phyloP scores from a whole-genome alignment of 2,329 filamentous ascomycete genomes.

The Aspergillus chevalieri region DNA sequence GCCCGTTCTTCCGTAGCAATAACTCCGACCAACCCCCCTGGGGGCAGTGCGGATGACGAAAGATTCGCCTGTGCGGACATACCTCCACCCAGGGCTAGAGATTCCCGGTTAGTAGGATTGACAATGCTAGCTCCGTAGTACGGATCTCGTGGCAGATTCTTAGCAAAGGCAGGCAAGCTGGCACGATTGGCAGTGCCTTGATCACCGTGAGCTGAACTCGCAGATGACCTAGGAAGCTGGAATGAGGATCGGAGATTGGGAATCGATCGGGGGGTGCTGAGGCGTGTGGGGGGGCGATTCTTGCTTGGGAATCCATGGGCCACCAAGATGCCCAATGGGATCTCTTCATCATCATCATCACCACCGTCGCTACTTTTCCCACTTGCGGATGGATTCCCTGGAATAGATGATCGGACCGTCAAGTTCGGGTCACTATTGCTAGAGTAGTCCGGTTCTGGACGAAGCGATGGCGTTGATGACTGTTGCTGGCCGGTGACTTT shows the following conservation, averaged over 20 bases:
- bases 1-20: slow-evolving; percentile 80
- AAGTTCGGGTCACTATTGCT: slow-evolving; percentile 59
- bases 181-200: slow-evolving; percentile 37
- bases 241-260: slow-evolving; percentile 61
- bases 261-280: slow-evolving; percentile 61
- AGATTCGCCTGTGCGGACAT: slow-evolving; percentile 36
- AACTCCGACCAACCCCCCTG: slow-evolving; percentile 77
- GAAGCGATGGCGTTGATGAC: slow-evolving; percentile 43
- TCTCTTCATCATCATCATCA: slow-evolving; percentile 82
- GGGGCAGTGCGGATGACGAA: slow-evolving; percentile 45
- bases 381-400: slow-evolving; percentile 32
- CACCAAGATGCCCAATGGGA: slow-evolving; percentile 77
- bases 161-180: slow-evolving; percentile 72
- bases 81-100: slow-evolving; percentile 62
- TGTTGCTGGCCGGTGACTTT: slow-evolving; percentile 82
- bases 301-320: slow-evolving; percentile 83
- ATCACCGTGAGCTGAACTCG: slow-evolving; percentile 53
- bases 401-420: slow-evolving; percentile 32
- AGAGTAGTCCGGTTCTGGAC: slow-evolving; percentile 53
- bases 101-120: slow-evolving; percentile 66
- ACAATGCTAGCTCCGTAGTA: slow-evolving; percentile 75
- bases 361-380: slow-evolving; percentile 48
- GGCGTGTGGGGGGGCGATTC: slow-evolving; percentile 64
- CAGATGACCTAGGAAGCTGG: slow-evolving; percentile 43
- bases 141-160: slow-evolving; percentile 75